These are phyloP conservation scores for Rutidosis leptorrhynchoides DNA, from an alignment of 129 eudicot genomes.

Conservation along the genomic window DNA sequence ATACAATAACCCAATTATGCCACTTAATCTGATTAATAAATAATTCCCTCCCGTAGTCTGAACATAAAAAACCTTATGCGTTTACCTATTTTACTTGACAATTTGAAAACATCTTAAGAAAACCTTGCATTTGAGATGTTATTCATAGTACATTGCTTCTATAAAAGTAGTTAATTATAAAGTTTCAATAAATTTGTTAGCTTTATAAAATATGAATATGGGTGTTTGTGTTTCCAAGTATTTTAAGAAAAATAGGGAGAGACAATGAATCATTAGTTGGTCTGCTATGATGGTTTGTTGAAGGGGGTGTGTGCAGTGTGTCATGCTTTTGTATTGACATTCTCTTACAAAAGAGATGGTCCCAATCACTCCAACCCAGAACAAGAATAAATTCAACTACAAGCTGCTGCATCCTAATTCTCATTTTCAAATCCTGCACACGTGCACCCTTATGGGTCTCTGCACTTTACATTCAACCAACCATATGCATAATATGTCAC, in stretches of 20 bases:
- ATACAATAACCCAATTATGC: too few relatives aligned
- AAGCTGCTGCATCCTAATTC: not conserved
- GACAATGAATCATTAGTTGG: slow-evolving; percentile 36
- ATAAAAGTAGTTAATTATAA: not conserved
- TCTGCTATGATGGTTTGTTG: slow-evolving; percentile 29
- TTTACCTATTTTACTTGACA: too few relatives aligned
- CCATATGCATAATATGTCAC: slow-evolving; percentile 1
- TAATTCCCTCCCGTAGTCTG: too few relatives aligned
- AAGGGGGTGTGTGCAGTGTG: slow-evolving; percentile 13
- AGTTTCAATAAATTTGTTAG: not conserved
- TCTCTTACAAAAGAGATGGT: slow-evolving; percentile 35
- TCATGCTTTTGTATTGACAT: slow-evolving; percentile 21
- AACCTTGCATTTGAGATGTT: not conserved
- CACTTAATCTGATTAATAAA: too few relatives aligned
- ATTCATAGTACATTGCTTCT: too few relatives aligned
- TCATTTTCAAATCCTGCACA: slow-evolving; percentile 14
- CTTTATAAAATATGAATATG: not conserved
- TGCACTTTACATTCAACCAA: slow-evolving; percentile 15
- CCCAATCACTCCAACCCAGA: slow-evolving; percentile 14
- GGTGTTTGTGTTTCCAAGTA: not conserved
- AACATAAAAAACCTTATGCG: too few relatives aligned
- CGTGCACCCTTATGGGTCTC: slow-evolving; percentile 36
- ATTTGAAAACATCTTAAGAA: not conserved
- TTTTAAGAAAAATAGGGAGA: slow-evolving; percentile 8
- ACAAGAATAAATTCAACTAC: not conserved